Conservation (phyloP, 2,329 filamentous ascomycete genomes). For the Penicillium sp. region DNA sequence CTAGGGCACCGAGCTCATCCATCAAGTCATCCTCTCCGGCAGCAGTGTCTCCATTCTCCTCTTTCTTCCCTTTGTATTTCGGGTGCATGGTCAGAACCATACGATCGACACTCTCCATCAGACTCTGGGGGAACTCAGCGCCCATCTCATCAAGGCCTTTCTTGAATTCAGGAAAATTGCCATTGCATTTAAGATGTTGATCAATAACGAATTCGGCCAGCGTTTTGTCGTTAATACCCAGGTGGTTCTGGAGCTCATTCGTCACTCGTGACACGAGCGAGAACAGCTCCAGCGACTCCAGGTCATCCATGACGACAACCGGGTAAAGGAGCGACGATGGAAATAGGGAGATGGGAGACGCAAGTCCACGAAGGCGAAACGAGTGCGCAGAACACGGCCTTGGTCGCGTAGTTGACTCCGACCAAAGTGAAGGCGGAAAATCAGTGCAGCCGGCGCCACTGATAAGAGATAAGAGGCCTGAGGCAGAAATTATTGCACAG, state of each 20-base stretch:
- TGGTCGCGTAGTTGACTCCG: slow-evolving; percentile 8
- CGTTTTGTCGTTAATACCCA: slow-evolving; percentile 90
- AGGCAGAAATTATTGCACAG: neutral
- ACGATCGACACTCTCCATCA: slow-evolving; percentile 90
- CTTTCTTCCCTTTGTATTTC: slow-evolving; percentile 70
- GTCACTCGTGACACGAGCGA: slow-evolving; percentile 95
- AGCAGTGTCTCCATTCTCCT: slow-evolving; percentile 33
- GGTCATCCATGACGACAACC: slow-evolving; percentile 73
- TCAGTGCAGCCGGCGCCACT: slow-evolving; percentile 39
- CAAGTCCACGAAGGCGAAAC: slow-evolving; percentile 10
- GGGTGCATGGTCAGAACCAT: slow-evolving; percentile 89
- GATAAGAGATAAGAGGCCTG: slow-evolving; percentile 34
- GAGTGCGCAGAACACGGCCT: slow-evolving; percentile 29
- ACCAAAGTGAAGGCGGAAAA: slow-evolving; percentile 34
- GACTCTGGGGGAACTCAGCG: slow-evolving; percentile 80
- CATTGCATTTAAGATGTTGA: slow-evolving; percentile 74
- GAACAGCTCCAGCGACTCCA: slow-evolving; percentile 87
- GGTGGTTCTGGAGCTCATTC: slow-evolving; percentile 90
- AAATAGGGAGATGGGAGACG: neutral
- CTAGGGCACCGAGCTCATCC: slow-evolving; percentile 52
- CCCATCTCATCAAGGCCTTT: slow-evolving; percentile 74
- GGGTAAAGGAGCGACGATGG: slow-evolving; percentile 1
- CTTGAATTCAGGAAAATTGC: slow-evolving; percentile 73
- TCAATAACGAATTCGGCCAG: slow-evolving; percentile 96
- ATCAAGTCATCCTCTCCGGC: slow-evolving; percentile 49